phyloP scores from a whole-genome alignment of 305 asterid species.

The Salvia sclarea region DNA sequence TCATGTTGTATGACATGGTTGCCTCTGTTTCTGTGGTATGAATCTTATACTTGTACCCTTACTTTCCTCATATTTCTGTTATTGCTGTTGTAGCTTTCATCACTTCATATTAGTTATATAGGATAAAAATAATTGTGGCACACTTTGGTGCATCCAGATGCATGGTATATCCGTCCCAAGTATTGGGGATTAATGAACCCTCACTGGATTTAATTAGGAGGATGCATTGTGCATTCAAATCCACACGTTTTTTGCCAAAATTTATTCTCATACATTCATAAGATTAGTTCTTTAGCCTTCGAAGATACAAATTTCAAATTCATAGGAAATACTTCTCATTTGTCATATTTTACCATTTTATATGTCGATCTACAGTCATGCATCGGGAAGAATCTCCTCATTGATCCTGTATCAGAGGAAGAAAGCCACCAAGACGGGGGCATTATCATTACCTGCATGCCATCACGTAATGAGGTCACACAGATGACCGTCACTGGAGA shows the following conservation, averaged over 20 bases:
- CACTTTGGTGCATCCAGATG: too few relatives aligned
- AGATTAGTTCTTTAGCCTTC: not conserved
- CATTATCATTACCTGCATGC: slow-evolving; percentile 67
- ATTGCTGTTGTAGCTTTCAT: not conserved
- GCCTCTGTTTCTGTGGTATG: slow-evolving; percentile 94
- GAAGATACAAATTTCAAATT: not conserved
- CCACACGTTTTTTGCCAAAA: too few relatives aligned
- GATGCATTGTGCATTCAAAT: too few relatives aligned
- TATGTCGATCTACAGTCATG: slow-evolving; percentile 47
- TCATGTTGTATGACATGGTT: slow-evolving; percentile 80
- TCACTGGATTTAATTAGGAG: too few relatives aligned
- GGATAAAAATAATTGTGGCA: not conserved
- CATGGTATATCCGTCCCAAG: too few relatives aligned
- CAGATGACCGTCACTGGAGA: slow-evolving; percentile 79
- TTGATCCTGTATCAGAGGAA: slow-evolving; percentile 75
- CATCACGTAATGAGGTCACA: slow-evolving; percentile 76
- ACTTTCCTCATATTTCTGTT: not conserved
- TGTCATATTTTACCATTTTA: slow-evolving; percentile 3
- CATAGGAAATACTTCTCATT: not conserved
- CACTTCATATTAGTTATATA: slow-evolving; percentile 8
- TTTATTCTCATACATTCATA: not conserved
- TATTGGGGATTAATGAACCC: too few relatives aligned
- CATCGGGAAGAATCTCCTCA: slow-evolving; percentile 60
- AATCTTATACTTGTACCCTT: slow-evolving; percentile 11
- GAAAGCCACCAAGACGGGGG: slow-evolving; percentile 68